Conservation (phyloP, 768 basidiomycete genomes). For the Dendrothele bispora region DNA sequence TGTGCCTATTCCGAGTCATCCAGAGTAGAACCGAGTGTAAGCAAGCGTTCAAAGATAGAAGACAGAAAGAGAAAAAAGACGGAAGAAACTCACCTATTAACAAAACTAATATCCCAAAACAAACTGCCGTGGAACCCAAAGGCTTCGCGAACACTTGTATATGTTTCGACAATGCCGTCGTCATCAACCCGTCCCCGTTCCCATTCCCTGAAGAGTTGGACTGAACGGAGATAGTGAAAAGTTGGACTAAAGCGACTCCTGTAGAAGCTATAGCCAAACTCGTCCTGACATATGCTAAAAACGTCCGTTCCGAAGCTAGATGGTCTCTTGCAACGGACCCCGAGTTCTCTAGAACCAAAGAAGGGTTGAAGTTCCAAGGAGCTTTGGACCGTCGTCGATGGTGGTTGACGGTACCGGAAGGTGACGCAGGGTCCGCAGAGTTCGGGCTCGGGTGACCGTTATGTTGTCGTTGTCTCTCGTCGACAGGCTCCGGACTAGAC, state of each 20-base stretch:
- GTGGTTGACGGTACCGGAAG: no score
- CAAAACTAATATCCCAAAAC: slow-evolving; percentile 2
- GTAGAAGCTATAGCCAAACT: slow-evolving; percentile 49
- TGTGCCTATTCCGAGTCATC: no score
- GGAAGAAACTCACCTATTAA: not conserved
- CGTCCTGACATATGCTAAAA: slow-evolving; percentile 54
- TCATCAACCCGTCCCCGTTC: no score
- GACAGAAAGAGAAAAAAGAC: not conserved
- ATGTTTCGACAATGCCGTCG: not conserved
- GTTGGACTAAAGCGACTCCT: slow-evolving; percentile 34
- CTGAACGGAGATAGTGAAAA: slow-evolving; percentile 3
- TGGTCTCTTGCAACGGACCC: slow-evolving; percentile 57
- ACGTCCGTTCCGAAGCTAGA: slow-evolving; percentile 52
- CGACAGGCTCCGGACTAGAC: no score
- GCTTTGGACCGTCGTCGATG: not conserved
- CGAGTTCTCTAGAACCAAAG: slow-evolving; percentile 38
- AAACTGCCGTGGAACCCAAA: not conserved
- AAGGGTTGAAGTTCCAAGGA: slow-evolving; percentile 17
- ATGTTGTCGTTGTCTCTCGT: no score
- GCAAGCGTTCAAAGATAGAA: not conserved
- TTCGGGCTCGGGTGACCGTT: no score
- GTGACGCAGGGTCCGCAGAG: no score
- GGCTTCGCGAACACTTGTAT: slow-evolving; percentile 1
- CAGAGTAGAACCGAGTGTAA: no score
- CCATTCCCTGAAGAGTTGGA: not conserved